Base-by-base conservation (phyloP, 108 stramenopile genomes). In the Skeletonema potamos region DNA sequence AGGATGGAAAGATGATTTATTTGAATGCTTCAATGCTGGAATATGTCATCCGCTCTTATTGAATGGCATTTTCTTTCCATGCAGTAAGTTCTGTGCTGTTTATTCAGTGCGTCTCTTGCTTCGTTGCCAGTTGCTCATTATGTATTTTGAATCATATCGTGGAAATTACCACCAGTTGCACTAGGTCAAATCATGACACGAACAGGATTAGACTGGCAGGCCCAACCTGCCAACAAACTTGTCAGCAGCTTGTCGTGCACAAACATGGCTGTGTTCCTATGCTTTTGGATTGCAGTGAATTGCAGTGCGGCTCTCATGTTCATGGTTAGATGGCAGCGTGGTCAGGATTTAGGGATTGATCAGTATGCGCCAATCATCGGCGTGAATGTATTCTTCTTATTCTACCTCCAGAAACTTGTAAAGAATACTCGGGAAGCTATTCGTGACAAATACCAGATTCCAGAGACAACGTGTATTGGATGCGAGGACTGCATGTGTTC, bases 111-210 rank as follows among this genome's bases (percentile, higher is more conserved):
- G 30, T 30, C 1, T 15, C 22, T 28, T 17, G 27, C 33, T 6
- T 72, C 70, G 8, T 54, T 32, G 43, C 63, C 15, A 27, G 9
- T 56, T 51, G 70, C 33, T 64, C 36, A 57, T 61, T 3, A 46
- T 33, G 27, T 13, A 22, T 34, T n/a, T n/a, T n/a, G n/a, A 27
- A 62, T 12, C 43, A 2, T 54, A 17, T 48, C 10, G 10, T 62
- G 33, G 20, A 32, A 24, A 15, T 54, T n/a, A 39, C 22, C 4
- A 20, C 5, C 66, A 84, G 85, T 90, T 51, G 82, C 85, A 22
- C 82, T 94, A 9, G 77, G 83, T 8, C 90, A 94, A 83, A 73
- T 94, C 22, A 84, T 89, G 88, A 87, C 83, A 29, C 61, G 91
- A 68, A 58, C 86, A 44, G 77, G 81, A 24, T 66, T 94, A 1